A percentile compares a stretch with the other conserved stretches of the same genome.
Evolutionary conservation across 2,329 filamentous ascomycete genomes (phyloP).

Genomic region (Botryotinia globosa): DNA sequence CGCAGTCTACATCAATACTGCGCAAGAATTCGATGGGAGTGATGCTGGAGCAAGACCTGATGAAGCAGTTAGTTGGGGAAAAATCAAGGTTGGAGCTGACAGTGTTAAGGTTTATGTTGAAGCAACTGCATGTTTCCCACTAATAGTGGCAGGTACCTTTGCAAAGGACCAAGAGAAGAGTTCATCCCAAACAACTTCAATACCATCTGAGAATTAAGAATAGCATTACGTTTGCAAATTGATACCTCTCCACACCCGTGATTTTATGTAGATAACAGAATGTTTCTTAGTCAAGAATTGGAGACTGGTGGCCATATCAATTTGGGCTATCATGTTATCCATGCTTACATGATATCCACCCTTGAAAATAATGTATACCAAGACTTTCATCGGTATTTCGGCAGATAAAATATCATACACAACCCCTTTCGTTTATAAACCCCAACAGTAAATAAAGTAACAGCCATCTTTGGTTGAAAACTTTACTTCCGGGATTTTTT

Average conservation of each 20-base stretch:
- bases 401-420: not conserved
- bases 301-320: not conserved
- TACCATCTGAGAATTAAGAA: not conserved
- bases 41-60: constrained; percentile 93
- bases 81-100: constrained; percentile 86
- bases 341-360: not conserved
- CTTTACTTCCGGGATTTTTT: not conserved
- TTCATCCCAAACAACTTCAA: not conserved
- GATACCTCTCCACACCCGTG: not conserved
- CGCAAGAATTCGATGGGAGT: constrained; percentile 94
- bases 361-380: not conserved
- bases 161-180: constrained; percentile 44
- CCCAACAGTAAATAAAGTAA: not conserved
- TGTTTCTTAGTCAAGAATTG: not conserved
- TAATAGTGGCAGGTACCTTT: constrained; percentile 66
- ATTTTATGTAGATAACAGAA: not conserved
- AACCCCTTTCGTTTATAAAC: not conserved
- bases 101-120: constrained; percentile 82
- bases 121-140: constrained; percentile 62
- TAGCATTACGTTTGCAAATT: not conserved
- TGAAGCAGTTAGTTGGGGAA: constrained; percentile 97
- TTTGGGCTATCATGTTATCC: not conserved
- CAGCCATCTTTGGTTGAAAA: not conserved
- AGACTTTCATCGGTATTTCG: not conserved
- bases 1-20: constrained; percentile 97